Evolutionary conservation across 768 basidiomycete genomes (phyloP).

Genomic region (Udeniomyces megalosporus): DNA sequence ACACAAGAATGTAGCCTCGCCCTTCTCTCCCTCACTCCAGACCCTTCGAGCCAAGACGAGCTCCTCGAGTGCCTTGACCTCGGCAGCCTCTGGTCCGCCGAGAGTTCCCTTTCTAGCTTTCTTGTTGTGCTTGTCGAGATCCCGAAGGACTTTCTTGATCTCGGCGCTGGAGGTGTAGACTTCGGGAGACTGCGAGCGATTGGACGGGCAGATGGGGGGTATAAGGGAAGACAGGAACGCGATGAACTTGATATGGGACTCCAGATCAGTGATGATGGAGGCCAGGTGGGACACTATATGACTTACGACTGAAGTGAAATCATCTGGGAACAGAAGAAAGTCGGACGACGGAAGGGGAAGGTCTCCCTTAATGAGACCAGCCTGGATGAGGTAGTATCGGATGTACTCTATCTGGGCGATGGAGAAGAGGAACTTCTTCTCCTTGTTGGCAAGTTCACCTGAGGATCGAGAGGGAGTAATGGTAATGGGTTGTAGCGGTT

Average conservation of each 20-base stretch:
- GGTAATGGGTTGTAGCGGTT: no score
- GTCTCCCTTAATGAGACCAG: slow-evolving; percentile 45
- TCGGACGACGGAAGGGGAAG: slow-evolving; percentile 65
- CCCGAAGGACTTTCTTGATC: slow-evolving; percentile 45
- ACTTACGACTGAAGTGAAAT: slow-evolving; percentile 20
- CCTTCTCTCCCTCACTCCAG: background rate
- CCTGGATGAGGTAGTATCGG: slow-evolving; percentile 65
- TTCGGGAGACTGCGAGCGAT: slow-evolving; percentile 30
- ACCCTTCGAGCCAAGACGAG: background rate
- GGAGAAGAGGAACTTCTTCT: slow-evolving; percentile 64
- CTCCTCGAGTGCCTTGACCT: background rate
- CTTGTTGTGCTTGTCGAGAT: slow-evolving; percentile 60
- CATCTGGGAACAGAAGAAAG: slow-evolving; percentile 47
- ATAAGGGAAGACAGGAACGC: background rate
- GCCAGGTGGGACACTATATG: background rate
- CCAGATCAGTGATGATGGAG: background rate
- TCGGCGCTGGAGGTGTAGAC: slow-evolving; percentile 41
- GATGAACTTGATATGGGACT: background rate
- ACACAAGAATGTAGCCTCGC: slow-evolving; percentile 32
- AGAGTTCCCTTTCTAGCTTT: slow-evolving; percentile 47
- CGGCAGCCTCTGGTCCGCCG: slow-evolving; percentile 31
- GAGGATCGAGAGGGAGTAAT: background rate
- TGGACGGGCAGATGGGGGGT: no score
- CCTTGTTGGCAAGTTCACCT: slow-evolving; percentile 42
- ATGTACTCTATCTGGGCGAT: slow-evolving; percentile 72